These are phyloP conservation scores for Fusarium torreyae DNA, from an alignment of 2,329 filamentous ascomycete species.

Conservation along the genomic window DNA sequence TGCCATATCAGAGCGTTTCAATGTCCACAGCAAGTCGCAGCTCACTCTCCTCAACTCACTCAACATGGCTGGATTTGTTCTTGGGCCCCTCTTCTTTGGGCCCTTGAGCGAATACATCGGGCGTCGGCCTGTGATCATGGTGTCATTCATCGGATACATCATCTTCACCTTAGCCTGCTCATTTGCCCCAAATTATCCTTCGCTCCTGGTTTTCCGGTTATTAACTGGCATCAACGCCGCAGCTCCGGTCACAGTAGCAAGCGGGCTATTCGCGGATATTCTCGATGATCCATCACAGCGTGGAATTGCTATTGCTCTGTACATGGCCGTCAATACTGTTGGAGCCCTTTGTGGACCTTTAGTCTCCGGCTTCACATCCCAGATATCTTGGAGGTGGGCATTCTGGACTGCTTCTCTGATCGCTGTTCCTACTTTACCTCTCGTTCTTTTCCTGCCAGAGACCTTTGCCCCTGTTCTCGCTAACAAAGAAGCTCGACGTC, in stretches of 20 bases:
- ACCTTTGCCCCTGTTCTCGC: background rate
- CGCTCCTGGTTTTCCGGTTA: background rate
- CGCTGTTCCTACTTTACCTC: background rate
- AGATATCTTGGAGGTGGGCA: background rate
- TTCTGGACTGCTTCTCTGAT: background rate
- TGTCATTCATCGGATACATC: background rate
- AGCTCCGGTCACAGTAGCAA: background rate
- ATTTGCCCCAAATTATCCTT: background rate
- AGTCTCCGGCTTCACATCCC: background rate
- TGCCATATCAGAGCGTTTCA: background rate
- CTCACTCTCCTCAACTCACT: background rate
- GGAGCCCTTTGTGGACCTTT: background rate
- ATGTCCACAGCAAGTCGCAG: background rate
- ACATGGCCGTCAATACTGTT: background rate
- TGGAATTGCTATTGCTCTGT: background rate
- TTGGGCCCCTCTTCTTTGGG: background rate
- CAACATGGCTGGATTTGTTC: background rate
- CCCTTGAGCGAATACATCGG: background rate
- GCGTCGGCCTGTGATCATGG: background rate
- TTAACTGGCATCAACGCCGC: background rate
- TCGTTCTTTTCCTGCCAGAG: background rate
- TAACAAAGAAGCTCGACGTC: background rate
- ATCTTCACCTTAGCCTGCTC: background rate
- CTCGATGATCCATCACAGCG: background rate
- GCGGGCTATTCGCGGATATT: background rate